A percentile compares a stretch with the other conserved stretches of the same genome.
Evolutionary conservation across 139 green algal species (phyloP).

Genomic region (Coelastrella sp.): DNA sequence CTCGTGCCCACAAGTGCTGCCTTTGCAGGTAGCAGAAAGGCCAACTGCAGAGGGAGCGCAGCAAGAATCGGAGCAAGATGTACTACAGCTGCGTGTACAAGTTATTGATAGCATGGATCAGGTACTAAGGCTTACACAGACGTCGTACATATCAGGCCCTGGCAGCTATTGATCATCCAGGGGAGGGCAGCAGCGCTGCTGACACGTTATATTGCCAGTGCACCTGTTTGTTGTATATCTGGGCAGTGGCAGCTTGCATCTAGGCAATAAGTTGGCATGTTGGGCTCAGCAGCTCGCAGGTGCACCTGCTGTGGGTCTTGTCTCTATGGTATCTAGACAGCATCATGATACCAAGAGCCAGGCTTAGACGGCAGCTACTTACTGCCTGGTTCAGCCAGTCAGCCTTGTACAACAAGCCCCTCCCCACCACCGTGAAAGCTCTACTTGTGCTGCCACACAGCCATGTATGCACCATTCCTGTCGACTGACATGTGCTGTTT

Average conservation of each 20-base stretch:
- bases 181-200: background rate
- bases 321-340: too few species aligned
- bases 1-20: background rate
- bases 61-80: background rate
- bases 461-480: too few species aligned
- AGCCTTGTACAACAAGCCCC: too few species aligned
- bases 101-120: slow-evolving; percentile 31
- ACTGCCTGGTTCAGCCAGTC: too few species aligned
- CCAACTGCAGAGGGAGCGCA: slow-evolving; percentile 3
- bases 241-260: too few species aligned
- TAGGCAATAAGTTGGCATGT: too few species aligned
- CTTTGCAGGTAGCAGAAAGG: background rate
- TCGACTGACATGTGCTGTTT: background rate
- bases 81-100: slow-evolving; percentile 23
- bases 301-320: too few species aligned
- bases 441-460: too few species aligned
- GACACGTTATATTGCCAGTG: background rate
- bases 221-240: background rate
- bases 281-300: too few species aligned
- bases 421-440: too few species aligned
- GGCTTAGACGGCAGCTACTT: too few species aligned
- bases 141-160: background rate
- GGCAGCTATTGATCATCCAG: background rate
- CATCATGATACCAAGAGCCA: too few species aligned
- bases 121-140: background rate